These are phyloP conservation scores for Monilinia fructicola DNA, from an alignment of 2,329 filamentous ascomycete genomes.

Conservation along the genomic window DNA sequence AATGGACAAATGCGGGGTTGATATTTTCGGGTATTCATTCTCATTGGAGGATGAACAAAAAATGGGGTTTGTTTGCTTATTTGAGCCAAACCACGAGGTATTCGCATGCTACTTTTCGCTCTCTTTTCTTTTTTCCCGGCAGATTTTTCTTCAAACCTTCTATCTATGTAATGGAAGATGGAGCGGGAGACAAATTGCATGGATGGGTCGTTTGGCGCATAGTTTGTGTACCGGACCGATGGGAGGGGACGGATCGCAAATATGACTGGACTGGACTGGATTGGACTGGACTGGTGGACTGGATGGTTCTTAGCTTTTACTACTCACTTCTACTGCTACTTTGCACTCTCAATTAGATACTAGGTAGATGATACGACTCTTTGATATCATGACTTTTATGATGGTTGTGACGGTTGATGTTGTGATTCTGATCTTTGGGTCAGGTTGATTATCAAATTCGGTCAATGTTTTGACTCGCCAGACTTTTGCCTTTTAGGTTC, in stretches of 20 bases:
- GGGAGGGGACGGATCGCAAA: conserved; percentile 10
- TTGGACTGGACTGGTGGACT: neutral
- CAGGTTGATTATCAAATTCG: too few relatives aligned
- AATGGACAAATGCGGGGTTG: conserved; percentile 13
- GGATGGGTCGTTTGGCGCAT: conserved; percentile 41
- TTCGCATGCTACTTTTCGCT: conserved; percentile 25
- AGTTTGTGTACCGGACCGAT: conserved; percentile 25
- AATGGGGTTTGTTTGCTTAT: conserved; percentile 27
- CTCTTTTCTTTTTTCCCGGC: conserved; percentile 22
- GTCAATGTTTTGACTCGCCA: too few relatives aligned
- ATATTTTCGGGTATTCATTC: conserved; percentile 30
- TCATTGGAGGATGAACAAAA: conserved; percentile 24
- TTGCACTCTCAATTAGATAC: conserved; percentile 15
- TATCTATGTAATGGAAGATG: conserved; percentile 28
- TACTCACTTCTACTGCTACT: neutral
- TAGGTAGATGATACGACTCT: conserved; percentile 17
- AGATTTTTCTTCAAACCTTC: conserved; percentile 7
- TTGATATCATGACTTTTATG: neutral
- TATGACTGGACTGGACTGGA: conserved; percentile 13
- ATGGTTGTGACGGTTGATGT: neutral
- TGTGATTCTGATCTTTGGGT: neutral
- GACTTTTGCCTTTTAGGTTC: too few relatives aligned
- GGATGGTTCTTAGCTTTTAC: conserved; percentile 6
- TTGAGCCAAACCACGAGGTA: conserved; percentile 29
- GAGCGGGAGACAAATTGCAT: conserved; percentile 39